Base-by-base conservation (phyloP, 768 basidiomycete species). In the Tephrocybe sp. region DNA sequence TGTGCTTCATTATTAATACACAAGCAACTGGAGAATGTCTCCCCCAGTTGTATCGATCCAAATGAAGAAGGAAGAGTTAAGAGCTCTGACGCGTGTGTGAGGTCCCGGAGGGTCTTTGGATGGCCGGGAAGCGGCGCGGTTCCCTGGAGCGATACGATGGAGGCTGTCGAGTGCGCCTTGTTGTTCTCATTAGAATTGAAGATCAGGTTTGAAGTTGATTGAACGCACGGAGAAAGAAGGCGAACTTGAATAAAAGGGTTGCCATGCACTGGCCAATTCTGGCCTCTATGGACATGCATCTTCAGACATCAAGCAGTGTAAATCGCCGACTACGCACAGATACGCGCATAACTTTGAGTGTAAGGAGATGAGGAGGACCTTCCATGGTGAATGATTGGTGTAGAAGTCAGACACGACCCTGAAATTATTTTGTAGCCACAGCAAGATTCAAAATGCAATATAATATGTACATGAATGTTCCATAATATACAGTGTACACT, bases 321-420 rank as follows among this genome's bases (percentile, higher is more conserved):
- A 32, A 27, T 9, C 39, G 5, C 34, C 35, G 39, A 38, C 37
- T 45, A 83, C 89, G 68, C 70, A 92, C 90, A 64, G 89, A 92
- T 51, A 90, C 79, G 46, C 90, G 80, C 87, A 92, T 92, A 49
- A 92, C 90, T 67, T 92, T 92, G 57, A 92, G 72, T 3, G 90
- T 86, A 34, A 92, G 64, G 30, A 85, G 70, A 64, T 91, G 88
- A 1, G 76, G 72, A 47, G 80, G 77, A 31, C 77, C 77, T 53
- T 89, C 87, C 69, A 70, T 70, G 25, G 52, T 58, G 40, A 27
- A 22, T 2, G 30, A n/a, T 7, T n/a, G n/a, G 36, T 19, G 16
- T 9, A 37, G 36, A 19, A n/a, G 16, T 16, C 18, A 37, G 18
- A 7, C 18, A 5, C 18, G 16, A 6, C 21, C 3, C 18, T 19